Evolutionary conservation across 1,139 yeast genomes (phyloP).

Genomic region (Hansenula lynferdii): DNA sequence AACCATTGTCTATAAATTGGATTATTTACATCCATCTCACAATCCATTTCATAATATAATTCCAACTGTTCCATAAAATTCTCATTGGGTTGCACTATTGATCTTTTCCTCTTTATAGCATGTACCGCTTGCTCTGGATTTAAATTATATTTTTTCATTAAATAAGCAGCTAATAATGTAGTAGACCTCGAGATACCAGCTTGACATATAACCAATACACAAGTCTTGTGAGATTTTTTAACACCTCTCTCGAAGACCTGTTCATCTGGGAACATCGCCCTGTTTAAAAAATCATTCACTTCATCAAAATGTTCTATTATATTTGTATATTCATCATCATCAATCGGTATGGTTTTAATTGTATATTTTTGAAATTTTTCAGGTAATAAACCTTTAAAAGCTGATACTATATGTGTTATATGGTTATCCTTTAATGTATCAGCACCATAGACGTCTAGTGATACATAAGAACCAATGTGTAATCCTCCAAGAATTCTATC

Average conservation of each 20-base stretch:
- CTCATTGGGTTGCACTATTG: conserved; percentile 65
- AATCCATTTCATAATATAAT: conserved; percentile 50
- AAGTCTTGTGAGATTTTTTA: conserved; percentile 39
- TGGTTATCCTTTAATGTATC: conserved; percentile 40
- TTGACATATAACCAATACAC: conserved; percentile 63
- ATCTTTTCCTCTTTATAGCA: conserved; percentile 61
- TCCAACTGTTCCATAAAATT: conserved; percentile 71
- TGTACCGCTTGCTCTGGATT: conserved; percentile 57
- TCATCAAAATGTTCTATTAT: conserved; percentile 56
- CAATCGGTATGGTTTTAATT: conserved; percentile 61
- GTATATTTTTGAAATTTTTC: conserved; percentile 44
- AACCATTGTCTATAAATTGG: conserved; percentile 51
- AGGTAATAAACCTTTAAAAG: conserved; percentile 61
- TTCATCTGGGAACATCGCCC: conserved; percentile 46
- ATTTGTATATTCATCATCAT: conserved; percentile 61
- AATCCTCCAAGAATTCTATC: conserved; percentile 61
- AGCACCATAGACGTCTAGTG: conserved; percentile 36
- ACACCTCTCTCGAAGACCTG: conserved; percentile 26
- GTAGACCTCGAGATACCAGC: conserved; percentile 89
- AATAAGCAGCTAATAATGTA: conserved; percentile 65
- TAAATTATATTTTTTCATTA: conserved; percentile 70
- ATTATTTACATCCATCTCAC: conserved; percentile 30
- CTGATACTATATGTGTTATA: conserved; percentile 68
- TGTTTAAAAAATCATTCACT: conserved; percentile 62
- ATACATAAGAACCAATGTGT: conserved; percentile 55